phyloP scores from a whole-genome alignment of 176 grass and related monocot genomes.

The Hordeum vulgare region DNA sequence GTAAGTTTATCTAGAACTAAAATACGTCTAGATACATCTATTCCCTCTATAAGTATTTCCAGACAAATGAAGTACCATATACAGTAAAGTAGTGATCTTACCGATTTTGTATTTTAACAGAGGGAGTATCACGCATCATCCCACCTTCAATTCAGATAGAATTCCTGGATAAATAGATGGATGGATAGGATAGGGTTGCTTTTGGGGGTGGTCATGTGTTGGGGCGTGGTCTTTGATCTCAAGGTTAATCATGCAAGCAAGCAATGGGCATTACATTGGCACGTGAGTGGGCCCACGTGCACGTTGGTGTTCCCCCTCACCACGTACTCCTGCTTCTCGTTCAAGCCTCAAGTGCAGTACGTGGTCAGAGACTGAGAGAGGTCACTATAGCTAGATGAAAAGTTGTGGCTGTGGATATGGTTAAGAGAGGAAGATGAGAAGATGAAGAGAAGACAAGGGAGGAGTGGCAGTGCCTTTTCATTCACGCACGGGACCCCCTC shows the following conservation, averaged over 20 bases:
- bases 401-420: neutral
- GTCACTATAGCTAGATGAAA: neutral
- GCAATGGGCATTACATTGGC: neutral
- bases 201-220: neutral
- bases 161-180: neutral
- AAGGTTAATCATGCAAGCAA: neutral
- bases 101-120: no score
- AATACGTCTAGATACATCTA: no score
- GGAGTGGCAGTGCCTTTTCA: neutral
- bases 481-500: constrained; percentile 4
- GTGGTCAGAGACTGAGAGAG: neutral
- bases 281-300: constrained; percentile 55
- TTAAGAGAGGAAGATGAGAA: neutral
- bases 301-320: neutral
- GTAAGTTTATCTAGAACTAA: no score
- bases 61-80: no score
- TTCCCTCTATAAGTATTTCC: no score
- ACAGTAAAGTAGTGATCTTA: no score
- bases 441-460: neutral
- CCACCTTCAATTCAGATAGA: neutral
- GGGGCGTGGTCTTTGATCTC: neutral
- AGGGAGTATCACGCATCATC: neutral
- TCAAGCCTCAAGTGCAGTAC: neutral
- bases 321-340: neutral
- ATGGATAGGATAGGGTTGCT: neutral